Evolutionary conservation across 2,329 filamentous ascomycete species (phyloP).

Genomic region (Colletotrichum tropicicola): DNA sequence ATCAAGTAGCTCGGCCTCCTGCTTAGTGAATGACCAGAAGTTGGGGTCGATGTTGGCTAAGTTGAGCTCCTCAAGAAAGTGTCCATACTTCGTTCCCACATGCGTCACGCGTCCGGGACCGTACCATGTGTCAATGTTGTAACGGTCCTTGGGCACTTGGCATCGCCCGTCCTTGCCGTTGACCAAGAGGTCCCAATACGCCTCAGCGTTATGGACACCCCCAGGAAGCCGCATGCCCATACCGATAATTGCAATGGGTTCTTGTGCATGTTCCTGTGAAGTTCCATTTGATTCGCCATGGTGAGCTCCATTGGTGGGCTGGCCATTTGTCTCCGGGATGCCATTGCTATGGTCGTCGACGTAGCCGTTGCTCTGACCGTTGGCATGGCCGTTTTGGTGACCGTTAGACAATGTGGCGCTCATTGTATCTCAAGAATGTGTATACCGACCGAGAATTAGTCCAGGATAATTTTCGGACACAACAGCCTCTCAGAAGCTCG

Average conservation of each 20-base stretch:
- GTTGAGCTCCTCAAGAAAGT: slow-evolving; percentile 39
- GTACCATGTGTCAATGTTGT: slow-evolving; percentile 36
- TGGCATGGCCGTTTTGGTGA: too few species aligned
- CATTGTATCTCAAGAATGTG: too few species aligned
- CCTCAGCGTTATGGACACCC: slow-evolving; percentile 33
- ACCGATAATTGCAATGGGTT: slow-evolving; percentile 43
- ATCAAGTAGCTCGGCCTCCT: slow-evolving; percentile 35
- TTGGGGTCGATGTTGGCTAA: slow-evolving; percentile 38
- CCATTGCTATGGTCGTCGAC: too few species aligned
- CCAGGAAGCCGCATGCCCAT: slow-evolving; percentile 43
- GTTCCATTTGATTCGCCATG: too few species aligned
- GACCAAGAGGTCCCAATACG: slow-evolving; percentile 43
- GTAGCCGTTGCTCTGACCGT: too few species aligned
- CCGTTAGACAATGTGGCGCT: too few species aligned
- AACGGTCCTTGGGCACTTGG: slow-evolving; percentile 38
- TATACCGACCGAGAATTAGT: too few species aligned
- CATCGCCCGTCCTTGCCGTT: slow-evolving; percentile 36
- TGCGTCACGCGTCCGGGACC: slow-evolving; percentile 16
- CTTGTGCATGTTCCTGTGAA: too few species aligned
- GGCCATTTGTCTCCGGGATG: too few species aligned
- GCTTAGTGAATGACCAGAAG: slow-evolving; percentile 41
- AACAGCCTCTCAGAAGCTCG: too few species aligned
- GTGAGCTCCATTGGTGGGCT: too few species aligned
- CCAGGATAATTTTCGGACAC: too few species aligned
- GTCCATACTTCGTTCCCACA: slow-evolving; percentile 34